Conservation (phyloP, 305 asterid genomes). For the Fraxinus nigra region DNA sequence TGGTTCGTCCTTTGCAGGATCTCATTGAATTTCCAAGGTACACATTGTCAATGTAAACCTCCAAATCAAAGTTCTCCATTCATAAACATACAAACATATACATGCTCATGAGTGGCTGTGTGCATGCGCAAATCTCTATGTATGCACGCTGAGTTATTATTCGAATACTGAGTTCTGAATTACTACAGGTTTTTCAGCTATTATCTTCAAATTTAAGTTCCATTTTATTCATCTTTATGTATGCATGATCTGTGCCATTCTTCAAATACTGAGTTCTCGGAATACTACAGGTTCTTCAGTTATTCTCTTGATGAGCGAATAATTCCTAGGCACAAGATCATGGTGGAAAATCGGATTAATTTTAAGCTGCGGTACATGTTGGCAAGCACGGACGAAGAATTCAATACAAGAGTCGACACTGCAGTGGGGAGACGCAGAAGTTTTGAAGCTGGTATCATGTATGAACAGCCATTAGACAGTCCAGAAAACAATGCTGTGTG, state of each 20-base stretch:
- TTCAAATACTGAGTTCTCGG: not conserved
- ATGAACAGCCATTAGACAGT: slow-evolving; percentile 23
- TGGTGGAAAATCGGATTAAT: slow-evolving; percentile 69
- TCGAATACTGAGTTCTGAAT: not conserved
- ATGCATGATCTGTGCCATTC: not conserved
- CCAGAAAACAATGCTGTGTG: not conserved
- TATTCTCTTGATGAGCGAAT: slow-evolving; percentile 84
- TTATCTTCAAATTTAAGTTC: not conserved
- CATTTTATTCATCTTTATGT: not conserved
- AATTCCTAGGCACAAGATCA: slow-evolving; percentile 67
- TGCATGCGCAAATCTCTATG: not conserved
- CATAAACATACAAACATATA: not conserved
- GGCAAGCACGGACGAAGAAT: slow-evolving; percentile 69
- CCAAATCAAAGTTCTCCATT: not conserved
- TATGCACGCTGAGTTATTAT: not conserved
- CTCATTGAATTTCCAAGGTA: slow-evolving; percentile 92
- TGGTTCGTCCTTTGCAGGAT: slow-evolving; percentile 81
- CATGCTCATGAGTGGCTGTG: not conserved
- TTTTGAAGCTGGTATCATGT: slow-evolving; percentile 55
- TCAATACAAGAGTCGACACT: slow-evolving; percentile 48
- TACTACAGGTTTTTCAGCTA: not conserved
- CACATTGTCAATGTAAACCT: not conserved
- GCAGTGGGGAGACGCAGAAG: slow-evolving; percentile 63
- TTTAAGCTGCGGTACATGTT: slow-evolving; percentile 84
- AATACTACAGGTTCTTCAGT: slow-evolving; percentile 73